Conservation (phyloP, 73 alveolate genomes). For the Effrenium voratum region DNA sequence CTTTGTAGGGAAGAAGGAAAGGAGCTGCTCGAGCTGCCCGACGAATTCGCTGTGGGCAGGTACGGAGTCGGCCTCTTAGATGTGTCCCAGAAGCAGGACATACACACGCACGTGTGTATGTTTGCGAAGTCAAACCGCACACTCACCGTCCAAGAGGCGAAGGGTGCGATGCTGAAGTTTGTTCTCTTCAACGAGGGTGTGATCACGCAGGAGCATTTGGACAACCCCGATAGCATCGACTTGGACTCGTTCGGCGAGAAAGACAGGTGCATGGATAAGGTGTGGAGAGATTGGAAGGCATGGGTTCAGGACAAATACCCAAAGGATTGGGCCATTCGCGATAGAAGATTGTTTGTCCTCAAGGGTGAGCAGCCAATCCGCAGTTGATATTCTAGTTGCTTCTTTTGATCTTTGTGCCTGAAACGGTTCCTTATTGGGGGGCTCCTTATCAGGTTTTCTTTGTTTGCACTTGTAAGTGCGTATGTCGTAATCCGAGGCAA, state of each 20-base stretch:
- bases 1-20: not conserved
- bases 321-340: not conserved
- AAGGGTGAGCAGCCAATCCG: not conserved
- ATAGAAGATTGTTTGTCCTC: not conserved
- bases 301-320: not conserved
- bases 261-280: not conserved
- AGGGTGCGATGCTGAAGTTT: not conserved
- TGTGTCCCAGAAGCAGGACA: not conserved
- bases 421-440: too few relatives aligned
- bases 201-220: not conserved
- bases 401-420: too few relatives aligned
- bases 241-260: too few relatives aligned
- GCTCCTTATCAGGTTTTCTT: too few relatives aligned
- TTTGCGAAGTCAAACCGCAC: not conserved
- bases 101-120: not conserved
- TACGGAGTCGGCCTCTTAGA: not conserved
- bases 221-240: too few relatives aligned
- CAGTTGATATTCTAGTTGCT: too few relatives aligned
- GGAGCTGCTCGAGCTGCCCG: not conserved
- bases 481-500: too few relatives aligned
- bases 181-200: not conserved
- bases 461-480: too few relatives aligned
- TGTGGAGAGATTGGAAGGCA: not conserved
- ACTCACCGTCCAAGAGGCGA: not conserved
- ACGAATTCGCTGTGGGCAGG: not conserved